Base-by-base conservation (phyloP, 2,329 filamentous ascomycete genomes). In the Claviceps pusilla region DNA sequence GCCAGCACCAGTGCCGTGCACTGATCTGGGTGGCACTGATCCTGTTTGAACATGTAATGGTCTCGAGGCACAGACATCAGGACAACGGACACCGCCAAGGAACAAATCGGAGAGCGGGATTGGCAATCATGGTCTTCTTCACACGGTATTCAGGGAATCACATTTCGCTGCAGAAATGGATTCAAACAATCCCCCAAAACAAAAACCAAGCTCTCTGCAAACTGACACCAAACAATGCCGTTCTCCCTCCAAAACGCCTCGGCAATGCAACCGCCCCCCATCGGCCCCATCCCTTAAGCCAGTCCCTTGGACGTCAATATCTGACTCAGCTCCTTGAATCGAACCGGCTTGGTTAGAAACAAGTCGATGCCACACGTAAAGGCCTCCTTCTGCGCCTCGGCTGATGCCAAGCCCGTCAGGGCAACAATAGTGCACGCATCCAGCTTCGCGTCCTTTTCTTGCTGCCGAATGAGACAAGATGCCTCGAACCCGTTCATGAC, bases 341-440 rank as follows among this genome's bases (percentile, higher is more conserved):
- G 62, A 1, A 77, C 73, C 0, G 76, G 76, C 58, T 77, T 77
- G 48, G 75, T 76, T 39, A 78, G 57, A 57, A 77, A 78, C 9
- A 77, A 54, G 59, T 79, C 75, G 28, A 78, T 69, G 0, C 76
- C 76, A 48, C 69, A 73, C 2, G 68, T 71, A 51, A 75, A 71
- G 0, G 76, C 76, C 54, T 78, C 76, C 53, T 75, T 68, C 54
- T 76, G 71, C 1, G 73, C 72, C 29, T 67, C 67, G 0, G 67
- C 64, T 24, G 73, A 74, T 0, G 73, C 74, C 7, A 77, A 64
- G 0, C 76, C 76, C 0, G 76, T 77, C 1, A 79, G 62, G 0
- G 76, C 76, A 45, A 78, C 74, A 9, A 79, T 71, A 3, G 70
- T 66, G 1, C 71, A 70, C 0, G 72, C 71, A 0, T 64, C 57